Evolutionary conservation across 2,329 filamentous ascomycete species (phyloP), one percentile per base, ranked within the genome.

Genomic region (Fusarium verrucosum): DNA sequence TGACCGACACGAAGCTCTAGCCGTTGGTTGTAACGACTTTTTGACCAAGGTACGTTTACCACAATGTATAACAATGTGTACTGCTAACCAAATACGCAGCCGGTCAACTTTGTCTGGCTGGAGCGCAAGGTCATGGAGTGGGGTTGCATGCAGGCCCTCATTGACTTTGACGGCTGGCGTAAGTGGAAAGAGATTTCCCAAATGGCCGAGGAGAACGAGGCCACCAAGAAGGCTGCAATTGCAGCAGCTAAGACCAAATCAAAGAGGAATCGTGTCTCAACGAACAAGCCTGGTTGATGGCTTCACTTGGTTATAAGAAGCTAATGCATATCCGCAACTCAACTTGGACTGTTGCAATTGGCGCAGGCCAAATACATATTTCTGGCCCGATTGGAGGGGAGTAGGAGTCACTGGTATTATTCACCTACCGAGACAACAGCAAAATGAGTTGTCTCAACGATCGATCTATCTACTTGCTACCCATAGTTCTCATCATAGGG

Each of bases 61-160:
- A 10, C 9, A 11, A 5, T 37, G 36, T 2, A 20, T 10, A 23
- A 8, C 14, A 4, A 35, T 35, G 35, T 5, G 16, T 19, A 28
- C 30, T 11, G 25, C 66, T 72, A 51, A 74, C 42, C 10, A 14
- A 36, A 5, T 28, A 11, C 43, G 38, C 73, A 97, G 92, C 95
- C 95, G 19, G 94, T 99, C 69, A 96, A 96, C 76, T 97, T 97
- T 74, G 91, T 96, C 58, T 99, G 94, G 94, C 86, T 99, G 23
- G 92, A 97, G 76, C 88, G 94, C 56, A 99, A 99, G 77, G 94
- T 98, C 70, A 97, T 96, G 80, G 95, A 99, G 82, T 99, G 95
- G 95, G 95, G 95, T 54, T 98, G 95, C 81, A 99, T 99, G 95
- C 95, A 98, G 81, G 95, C 95, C 10, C 85, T 99, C 22, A 98